phyloP scores from a whole-genome alignment of 108 stramenopile genomes.

The Conticribra weissflogii region DNA sequence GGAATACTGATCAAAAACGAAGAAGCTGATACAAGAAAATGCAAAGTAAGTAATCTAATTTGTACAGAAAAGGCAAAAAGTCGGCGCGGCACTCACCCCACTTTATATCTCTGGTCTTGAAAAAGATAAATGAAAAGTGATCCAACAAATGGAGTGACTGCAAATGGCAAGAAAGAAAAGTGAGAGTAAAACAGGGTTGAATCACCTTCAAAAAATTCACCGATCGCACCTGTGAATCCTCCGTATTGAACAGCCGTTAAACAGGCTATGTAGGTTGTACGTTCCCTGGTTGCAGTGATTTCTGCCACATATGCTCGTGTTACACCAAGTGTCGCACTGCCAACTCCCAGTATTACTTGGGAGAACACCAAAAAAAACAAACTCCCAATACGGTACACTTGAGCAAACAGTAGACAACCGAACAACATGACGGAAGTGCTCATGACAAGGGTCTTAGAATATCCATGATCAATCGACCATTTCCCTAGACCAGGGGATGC shows the following conservation, averaged over 20 bases:
- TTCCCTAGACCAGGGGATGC: slow-evolving; percentile 81
- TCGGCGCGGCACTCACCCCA: slow-evolving; percentile 54
- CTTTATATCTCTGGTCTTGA: slow-evolving; percentile 40
- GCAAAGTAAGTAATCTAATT: not conserved
- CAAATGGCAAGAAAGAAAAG: too few relatives aligned
- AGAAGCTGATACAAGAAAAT: slow-evolving; percentile 26
- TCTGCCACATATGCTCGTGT: slow-evolving; percentile 94
- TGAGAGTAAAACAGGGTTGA: too few relatives aligned
- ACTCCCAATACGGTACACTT: slow-evolving; percentile 62
- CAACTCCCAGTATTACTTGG: slow-evolving; percentile 87
- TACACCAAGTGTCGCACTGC: slow-evolving; percentile 92
- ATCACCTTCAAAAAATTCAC: not conserved
- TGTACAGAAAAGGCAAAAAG: too few relatives aligned
- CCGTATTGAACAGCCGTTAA: slow-evolving; percentile 93
- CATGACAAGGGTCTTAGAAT: slow-evolving; percentile 68
- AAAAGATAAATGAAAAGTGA: slow-evolving; percentile 65
- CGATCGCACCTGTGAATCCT: slow-evolving; percentile 80
- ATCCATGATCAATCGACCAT: slow-evolving; percentile 73
- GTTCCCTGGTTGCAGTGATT: slow-evolving; percentile 75
- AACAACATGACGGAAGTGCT: slow-evolving; percentile 61
- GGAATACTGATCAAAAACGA: slow-evolving; percentile 77
- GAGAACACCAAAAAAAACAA: slow-evolving; percentile 65
- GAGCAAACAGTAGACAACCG: slow-evolving; percentile 82
- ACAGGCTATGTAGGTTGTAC: slow-evolving; percentile 88
- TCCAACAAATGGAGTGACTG: slow-evolving; percentile 75